Base-by-base conservation (phyloP, 1,139 yeast species). In the Zhuliangozyma blackwelliae region DNA sequence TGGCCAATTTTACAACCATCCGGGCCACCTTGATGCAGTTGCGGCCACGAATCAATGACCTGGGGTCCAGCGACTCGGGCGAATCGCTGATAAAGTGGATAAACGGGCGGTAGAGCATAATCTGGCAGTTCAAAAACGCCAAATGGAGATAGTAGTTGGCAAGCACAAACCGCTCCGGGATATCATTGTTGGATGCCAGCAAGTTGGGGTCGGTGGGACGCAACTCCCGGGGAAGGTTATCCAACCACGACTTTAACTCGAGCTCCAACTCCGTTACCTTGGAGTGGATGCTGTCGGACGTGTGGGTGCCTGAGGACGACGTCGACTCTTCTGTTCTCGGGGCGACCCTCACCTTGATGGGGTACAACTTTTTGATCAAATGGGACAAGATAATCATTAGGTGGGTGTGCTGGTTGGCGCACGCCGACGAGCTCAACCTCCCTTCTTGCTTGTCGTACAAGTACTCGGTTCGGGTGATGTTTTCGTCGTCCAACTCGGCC, bases 1-100 rank as follows among this genome's bases (percentile, higher is more conserved):
- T 82, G 0, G 96, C 92, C 41, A 88, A 59, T 48, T 84, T 82
- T 11, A 89, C 90, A 25, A 85, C 95, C 48, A 85, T 77, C 46
- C 96, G 68, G 0, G 96, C 92, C 5, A 87, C 92, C 46, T 82
- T 81, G 36, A 88, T 84, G 58, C 96, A 88, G 53, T 86, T 87
- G 48, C 84, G 73, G 0, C 96, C 96, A 48, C 92, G 72, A 32
- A 82, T 83, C 31, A 70, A 55, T 2, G 75, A 66, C 40, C 75
- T 52, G 5, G 75, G 61, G 72, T 75, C 57, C 68, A 68, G 54
- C 31, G 54, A 75, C 22, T 46, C 45, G 45, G 79, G 79, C n/a
- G 74, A 75, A 48, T 65, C 69, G 44, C 73, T 68, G 38, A 87
- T 75, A 55, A 83, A 88, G 62, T 89, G 97, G 47, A 89, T 87